These are phyloP conservation scores for Arthroderma sp. DNA, from an alignment of 2,329 filamentous ascomycete genomes.

Conservation along the genomic window DNA sequence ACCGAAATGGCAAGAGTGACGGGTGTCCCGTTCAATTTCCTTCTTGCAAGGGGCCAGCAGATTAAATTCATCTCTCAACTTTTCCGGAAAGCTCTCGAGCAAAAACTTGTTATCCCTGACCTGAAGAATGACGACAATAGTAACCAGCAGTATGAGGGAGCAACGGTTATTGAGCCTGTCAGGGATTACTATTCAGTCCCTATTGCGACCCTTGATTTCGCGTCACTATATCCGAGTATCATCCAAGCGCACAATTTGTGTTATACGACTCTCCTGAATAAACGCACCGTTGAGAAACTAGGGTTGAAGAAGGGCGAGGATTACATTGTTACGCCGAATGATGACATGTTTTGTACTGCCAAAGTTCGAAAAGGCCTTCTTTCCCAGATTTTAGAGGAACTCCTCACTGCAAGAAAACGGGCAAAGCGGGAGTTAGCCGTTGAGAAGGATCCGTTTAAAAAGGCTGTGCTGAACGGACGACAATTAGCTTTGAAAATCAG, in stretches of 20 bases:
- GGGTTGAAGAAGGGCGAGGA: slow-evolving; percentile 76
- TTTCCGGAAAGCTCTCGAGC: slow-evolving; percentile 85
- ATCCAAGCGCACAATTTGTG: slow-evolving; percentile 98
- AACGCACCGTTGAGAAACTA: slow-evolving; percentile 62
- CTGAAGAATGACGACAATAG: slow-evolving; percentile 62
- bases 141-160: slow-evolving; percentile 92
- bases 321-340: slow-evolving; percentile 91
- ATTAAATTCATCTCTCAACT: slow-evolving; percentile 96
- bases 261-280: slow-evolving; percentile 85
- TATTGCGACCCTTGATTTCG: slow-evolving; percentile 95
- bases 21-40: slow-evolving; percentile 90
- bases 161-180: slow-evolving; percentile 91
- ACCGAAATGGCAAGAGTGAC: slow-evolving; percentile 99
- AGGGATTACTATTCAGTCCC: slow-evolving; percentile 91
- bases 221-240: slow-evolving; percentile 94
- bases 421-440: slow-evolving; percentile 80
- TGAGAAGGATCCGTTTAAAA: slow-evolving; percentile 93
- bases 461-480: slow-evolving; percentile 92
- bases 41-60: slow-evolving; percentile 85
- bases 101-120: slow-evolving; percentile 90
- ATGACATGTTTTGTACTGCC: slow-evolving; percentile 78
- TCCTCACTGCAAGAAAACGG: slow-evolving; percentile 81
- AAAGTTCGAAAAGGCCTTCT: slow-evolving; percentile 85
- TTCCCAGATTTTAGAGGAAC: slow-evolving; percentile 88
- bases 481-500: slow-evolving; percentile 93